Evolutionary conservation across 2,329 filamentous ascomycete genomes (phyloP), one percentile per base, ranked within the genome.

Genomic region (Zymoseptoria brevis): DNA sequence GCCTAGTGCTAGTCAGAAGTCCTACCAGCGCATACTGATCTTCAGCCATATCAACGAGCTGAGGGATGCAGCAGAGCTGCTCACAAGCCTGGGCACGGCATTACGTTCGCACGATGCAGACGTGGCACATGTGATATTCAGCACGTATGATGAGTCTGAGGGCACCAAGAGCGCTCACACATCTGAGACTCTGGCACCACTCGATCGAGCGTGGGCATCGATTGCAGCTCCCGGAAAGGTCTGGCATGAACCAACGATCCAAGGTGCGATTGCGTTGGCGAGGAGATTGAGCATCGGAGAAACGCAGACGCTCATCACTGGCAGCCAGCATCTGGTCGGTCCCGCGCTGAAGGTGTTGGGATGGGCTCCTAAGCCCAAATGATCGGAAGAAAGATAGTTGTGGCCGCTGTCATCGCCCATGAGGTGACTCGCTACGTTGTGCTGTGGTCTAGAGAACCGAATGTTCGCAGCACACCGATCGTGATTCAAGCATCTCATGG

Each of bases 21-120:
- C 24, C n/a, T 48, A 9, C 41, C 54, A 45, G 4, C 59, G 60
- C 8, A 61, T 63, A 9, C 49, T 69, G 41, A 62, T 69, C 21
- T 69, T 69, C 60, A 63, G 61, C 50, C 67, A 69, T 50, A 67
- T 69, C 54, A 67, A 67, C 53, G 66, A 66, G 56, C 58, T 66
- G 11, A 60, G 67, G 11, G 66, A 68, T 49, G 50, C 64, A 9
- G 57, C 51, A 11, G 57, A 55, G 5, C 35, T 69, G 21, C 45
- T 69, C 8, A 13, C 54, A 21, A 60, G n/a, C 8, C 60, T 69
- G 19, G 64, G 57, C 16, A 35, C 11, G 8, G 57, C 65, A 19
- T 54, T 69, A 11, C 54, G 57, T 29, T 55, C 52, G 2, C 19
- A 26, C 21, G 57, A 60, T 16, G 60, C 55, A 8, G 24, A 56